phyloP scores from a whole-genome alignment of 108 stramenopile genomes.

The Skeletonema menzelii region DNA sequence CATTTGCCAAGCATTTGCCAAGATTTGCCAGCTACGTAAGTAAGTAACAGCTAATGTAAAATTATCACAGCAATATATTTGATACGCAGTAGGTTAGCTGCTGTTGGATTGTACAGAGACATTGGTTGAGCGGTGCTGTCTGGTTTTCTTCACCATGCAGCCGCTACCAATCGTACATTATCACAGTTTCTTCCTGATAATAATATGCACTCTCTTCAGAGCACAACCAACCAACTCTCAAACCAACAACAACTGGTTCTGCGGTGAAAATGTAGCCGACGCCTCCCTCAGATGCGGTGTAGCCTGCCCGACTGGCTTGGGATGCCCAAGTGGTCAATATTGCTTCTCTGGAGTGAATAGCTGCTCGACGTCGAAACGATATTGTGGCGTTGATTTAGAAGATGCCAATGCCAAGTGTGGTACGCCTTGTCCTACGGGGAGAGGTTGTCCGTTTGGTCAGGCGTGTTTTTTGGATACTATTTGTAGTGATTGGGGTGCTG shows the following conservation, averaged over 20 bases:
- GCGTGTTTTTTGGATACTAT: conserved; percentile 6
- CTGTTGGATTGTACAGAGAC: not conserved
- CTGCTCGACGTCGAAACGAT: conserved; percentile 3
- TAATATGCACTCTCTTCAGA: not conserved
- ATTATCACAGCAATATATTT: no score
- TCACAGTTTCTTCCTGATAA: not conserved
- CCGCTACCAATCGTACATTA: not conserved
- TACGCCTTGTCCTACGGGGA: conserved; percentile 2
- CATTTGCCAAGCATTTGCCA: no score
- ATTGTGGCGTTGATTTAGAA: conserved; percentile 10
- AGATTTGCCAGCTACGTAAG: not conserved
- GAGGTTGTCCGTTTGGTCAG: conserved; percentile 7
- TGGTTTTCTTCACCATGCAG: not conserved
- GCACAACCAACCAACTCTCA: not conserved
- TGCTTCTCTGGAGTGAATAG: conserved; percentile 12
- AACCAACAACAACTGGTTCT: conserved; percentile 9
- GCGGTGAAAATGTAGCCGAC: not conserved
- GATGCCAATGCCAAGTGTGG: conserved; percentile 6
- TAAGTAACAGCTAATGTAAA: no score
- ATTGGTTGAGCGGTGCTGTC: no score
- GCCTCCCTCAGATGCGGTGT: not conserved
- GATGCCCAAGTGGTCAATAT: conserved; percentile 4
- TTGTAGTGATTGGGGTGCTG: not conserved
- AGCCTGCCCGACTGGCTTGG: conserved; percentile 13
- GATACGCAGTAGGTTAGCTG: not conserved